A percentile compares a stretch with the other conserved stretches of the same genome.
Evolutionary conservation across 148 eudicot species (phyloP).

Genomic region (Chenopodium quinoa): DNA sequence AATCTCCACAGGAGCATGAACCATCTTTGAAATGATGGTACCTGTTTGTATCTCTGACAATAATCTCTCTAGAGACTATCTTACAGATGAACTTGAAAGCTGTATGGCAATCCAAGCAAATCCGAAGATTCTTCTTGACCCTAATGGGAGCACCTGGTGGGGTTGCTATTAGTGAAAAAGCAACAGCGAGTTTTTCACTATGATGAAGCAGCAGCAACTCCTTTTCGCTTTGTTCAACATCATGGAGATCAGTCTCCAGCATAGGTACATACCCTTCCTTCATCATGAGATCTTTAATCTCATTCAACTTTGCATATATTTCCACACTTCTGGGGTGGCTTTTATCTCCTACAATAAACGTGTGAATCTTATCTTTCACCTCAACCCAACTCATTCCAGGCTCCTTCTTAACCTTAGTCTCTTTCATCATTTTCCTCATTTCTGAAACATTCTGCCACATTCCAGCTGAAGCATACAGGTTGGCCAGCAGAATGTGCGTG

Average conservation of each 20-base stretch:
- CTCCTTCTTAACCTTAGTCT: constrained; percentile 60
- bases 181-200: constrained; percentile 77
- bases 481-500: constrained; percentile 61
- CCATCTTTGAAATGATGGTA: constrained; percentile 81
- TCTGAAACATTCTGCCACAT: constrained; percentile 62
- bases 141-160: constrained; percentile 64
- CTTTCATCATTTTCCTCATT: constrained; percentile 56
- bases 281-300: constrained; percentile 42
- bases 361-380: constrained; percentile 52
- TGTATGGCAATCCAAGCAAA: constrained; percentile 68
- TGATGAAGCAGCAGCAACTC: constrained; percentile 56
- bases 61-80: constrained; percentile 53
- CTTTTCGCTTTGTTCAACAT: constrained; percentile 58
- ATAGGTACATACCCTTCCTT: constrained; percentile 68
- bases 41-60: constrained; percentile 63
- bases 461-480: constrained; percentile 72
- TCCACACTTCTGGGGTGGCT: constrained; percentile 56
- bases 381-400: constrained; percentile 87
- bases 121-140: constrained; percentile 67
- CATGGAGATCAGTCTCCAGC: constrained; percentile 59
- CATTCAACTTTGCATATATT: constrained; percentile 60
- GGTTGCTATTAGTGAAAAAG: constrained; percentile 57
- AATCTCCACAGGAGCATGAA: constrained; percentile 73
- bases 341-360: constrained; percentile 63
- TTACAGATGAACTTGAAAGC: constrained; percentile 64